phyloP scores from a whole-genome alignment of 2,329 filamentous ascomycete genomes.

The Knufia petricola region DNA sequence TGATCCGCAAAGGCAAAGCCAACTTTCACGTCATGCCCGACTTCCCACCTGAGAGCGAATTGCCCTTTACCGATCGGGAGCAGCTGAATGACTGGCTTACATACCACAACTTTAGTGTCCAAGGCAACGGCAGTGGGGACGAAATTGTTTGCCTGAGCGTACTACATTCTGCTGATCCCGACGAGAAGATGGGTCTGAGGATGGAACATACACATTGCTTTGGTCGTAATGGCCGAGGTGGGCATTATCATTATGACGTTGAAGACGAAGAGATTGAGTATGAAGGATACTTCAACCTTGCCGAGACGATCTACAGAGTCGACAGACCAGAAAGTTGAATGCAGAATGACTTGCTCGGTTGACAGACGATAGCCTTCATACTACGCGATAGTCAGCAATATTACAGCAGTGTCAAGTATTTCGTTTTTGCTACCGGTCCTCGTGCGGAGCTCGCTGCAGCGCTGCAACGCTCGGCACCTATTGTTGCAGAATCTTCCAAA shows the following conservation, averaged over 20 bases:
- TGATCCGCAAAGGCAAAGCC: conserved; percentile 31
- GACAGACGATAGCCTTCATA: no score
- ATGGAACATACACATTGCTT: conserved; percentile 44
- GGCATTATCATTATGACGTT: conserved; percentile 33
- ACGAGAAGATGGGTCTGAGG: conserved; percentile 29
- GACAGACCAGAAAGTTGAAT: conserved; percentile 22
- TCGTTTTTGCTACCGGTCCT: no score
- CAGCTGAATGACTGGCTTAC: conserved; percentile 33
- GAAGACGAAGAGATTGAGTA: conserved; percentile 34
- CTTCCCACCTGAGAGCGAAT: conserved; percentile 26
- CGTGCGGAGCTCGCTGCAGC: no score
- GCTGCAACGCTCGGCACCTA: no score
- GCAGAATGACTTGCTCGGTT: not conserved
- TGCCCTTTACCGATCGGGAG: conserved; percentile 24
- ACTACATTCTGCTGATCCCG: conserved; percentile 35
- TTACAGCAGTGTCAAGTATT: no score
- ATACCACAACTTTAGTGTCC: conserved; percentile 27
- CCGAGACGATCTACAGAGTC: conserved; percentile 33
- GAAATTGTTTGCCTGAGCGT: conserved; percentile 29
- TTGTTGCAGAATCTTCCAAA: no score
- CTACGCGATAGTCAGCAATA: no score
- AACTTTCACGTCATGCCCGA: conserved; percentile 40
- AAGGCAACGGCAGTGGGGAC: conserved; percentile 29
- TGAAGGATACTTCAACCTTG: conserved; percentile 39
- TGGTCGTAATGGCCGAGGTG: conserved; percentile 29